Base-by-base conservation (phyloP, 23 red algal genomes). In the Chondrus crispus region DNA sequence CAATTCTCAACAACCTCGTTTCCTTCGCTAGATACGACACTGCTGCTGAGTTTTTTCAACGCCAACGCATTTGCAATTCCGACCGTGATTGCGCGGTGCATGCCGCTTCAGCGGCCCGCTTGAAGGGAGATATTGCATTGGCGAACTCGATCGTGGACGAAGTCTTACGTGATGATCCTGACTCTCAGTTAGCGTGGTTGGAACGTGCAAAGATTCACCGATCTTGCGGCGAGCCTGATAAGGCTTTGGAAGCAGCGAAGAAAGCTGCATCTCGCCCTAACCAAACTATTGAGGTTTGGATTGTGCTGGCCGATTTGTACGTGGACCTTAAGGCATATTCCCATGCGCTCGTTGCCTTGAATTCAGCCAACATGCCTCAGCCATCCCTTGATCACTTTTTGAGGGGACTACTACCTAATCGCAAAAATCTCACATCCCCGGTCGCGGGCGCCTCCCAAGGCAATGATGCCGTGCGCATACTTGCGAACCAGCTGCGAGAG, bases 351-450 rank as follows among this genome's bases (percentile, higher is more conserved):
- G 66, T 75, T 29, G 51, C 85, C 24, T 80, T 98, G 10, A 98
- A 98, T 43, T 50, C 77, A 2, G 93, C 90, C 4, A 87, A 96
- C 30, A 60, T 98, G 44, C 91, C 88, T 6, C 85, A 93, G 14
- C 96, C 96, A 1, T 51, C 29, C 13, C 52, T 98, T 19, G 96
- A 98, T 40, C 85, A 81, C 4, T 96, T 95, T 68, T 53, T 98
- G 45, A 70, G 93, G 54, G 54, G 91, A 35, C 54, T 98, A 49
- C 77, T 95, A 45, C 96, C 81, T 29, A 88, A 84, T 48, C 88
- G 84, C 18, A 82, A 79, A 41, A 83, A 76, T 36, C 73, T 82
- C 40, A 91, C 88, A 10, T 68, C 64, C 7, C 90, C 74, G 10
- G 51, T 51, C 26, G 81, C 89, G 36, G 83, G 89, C 5, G 80